A percentile compares a stretch with the other conserved stretches of the same genome.
phyloP scores from a whole-genome alignment of 1,139 yeast genomes.

The Yamadazyma pseudoaaseri region DNA sequence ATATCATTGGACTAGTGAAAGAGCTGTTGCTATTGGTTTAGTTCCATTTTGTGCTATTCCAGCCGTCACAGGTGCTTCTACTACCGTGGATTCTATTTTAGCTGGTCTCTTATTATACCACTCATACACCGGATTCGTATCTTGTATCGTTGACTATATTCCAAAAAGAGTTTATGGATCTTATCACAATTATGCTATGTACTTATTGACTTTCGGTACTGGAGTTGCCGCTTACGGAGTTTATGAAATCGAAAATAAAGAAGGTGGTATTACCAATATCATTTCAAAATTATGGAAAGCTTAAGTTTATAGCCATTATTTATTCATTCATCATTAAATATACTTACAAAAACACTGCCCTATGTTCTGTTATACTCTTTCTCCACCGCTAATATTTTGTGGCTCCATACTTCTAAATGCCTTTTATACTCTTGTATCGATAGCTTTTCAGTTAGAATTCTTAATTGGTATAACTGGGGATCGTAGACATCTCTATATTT shows the following conservation, averaged over 20 bases:
- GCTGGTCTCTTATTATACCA: slow-evolving; percentile 67
- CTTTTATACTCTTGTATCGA: slow-evolving; percentile 9
- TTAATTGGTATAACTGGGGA: slow-evolving; percentile 17
- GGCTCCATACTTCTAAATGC: slow-evolving; percentile 4
- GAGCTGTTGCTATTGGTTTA: slow-evolving; percentile 61
- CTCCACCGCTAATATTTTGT: slow-evolving; percentile 5
- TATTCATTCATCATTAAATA: slow-evolving; percentile 7
- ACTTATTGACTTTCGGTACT: slow-evolving; percentile 68
- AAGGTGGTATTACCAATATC: slow-evolving; percentile 41
- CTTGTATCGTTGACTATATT: slow-evolving; percentile 87
- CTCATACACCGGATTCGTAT: slow-evolving; percentile 75
- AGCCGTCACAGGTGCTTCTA: slow-evolving; percentile 65
- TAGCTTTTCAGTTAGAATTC: slow-evolving; percentile 18
- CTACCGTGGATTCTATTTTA: slow-evolving; percentile 69
- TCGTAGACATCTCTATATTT: slow-evolving; percentile 33
- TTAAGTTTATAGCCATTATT: slow-evolving; percentile 13
- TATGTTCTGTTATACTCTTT: slow-evolving; percentile 4
- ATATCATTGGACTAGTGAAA: slow-evolving; percentile 86
- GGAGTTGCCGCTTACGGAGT: slow-evolving; percentile 75
- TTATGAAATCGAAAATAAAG: slow-evolving; percentile 73
- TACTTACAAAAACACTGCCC: neutral
- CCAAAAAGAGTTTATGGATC: slow-evolving; percentile 80
- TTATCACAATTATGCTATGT: slow-evolving; percentile 64
- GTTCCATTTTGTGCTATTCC: slow-evolving; percentile 79
- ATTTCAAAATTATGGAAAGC: slow-evolving; percentile 42